Conservation (phyloP, 108 stramenopile genomes). For the Pelagomonas calceolata region DNA sequence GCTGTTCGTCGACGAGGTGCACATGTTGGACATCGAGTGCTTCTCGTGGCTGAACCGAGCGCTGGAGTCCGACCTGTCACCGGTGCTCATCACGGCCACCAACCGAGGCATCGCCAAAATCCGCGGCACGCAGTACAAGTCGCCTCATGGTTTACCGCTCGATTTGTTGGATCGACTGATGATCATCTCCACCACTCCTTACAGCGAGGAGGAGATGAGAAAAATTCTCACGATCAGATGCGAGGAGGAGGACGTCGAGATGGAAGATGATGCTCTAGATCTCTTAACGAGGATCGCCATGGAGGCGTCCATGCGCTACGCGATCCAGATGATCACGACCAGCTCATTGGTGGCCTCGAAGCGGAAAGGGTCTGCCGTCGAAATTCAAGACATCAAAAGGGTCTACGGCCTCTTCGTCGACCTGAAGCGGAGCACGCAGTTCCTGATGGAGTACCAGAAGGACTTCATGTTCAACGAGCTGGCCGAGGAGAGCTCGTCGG, state of each 20-base stretch:
- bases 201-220: constrained; percentile 72
- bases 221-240: constrained; percentile 68
- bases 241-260: constrained; percentile 96
- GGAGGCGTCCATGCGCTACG: constrained; percentile 94
- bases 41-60: constrained; percentile 86
- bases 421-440: constrained; percentile 91
- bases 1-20: constrained; percentile 98
- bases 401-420: constrained; percentile 90
- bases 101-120: constrained; percentile 83
- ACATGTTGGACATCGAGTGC: constrained; percentile 91
- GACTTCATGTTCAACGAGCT: constrained; percentile 85
- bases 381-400: constrained; percentile 68
- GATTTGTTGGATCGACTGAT: constrained; percentile 91
- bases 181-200: constrained; percentile 86
- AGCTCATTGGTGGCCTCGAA: constrained; percentile 73
- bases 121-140: constrained; percentile 83
- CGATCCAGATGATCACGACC: constrained; percentile 96
- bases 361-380: constrained; percentile 72
- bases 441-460: constrained; percentile 95
- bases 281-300: constrained; percentile 84
- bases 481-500: constrained; percentile 46
- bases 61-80: constrained; percentile 72
- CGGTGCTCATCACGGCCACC: constrained; percentile 83
- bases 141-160: constrained; percentile 92
- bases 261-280: constrained; percentile 86